Evolutionary conservation across 2,329 filamentous ascomycete species (phyloP).

Genomic region (Biscogniauxia mediterranea): DNA sequence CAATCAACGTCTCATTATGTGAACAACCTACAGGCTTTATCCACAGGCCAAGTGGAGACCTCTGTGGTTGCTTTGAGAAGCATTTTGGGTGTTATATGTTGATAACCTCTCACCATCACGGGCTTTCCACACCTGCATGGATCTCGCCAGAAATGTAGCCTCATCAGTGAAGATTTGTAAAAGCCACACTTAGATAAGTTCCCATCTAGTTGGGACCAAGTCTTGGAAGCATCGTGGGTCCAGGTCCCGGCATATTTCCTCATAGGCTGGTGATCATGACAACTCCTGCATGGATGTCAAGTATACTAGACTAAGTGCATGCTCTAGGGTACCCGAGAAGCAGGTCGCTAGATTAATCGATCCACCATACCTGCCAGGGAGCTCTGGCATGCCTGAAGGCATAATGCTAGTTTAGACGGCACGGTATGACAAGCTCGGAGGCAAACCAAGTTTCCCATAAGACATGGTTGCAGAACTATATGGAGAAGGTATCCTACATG

Average conservation of each 20-base stretch:
- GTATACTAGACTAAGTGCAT: conserved; percentile 6
- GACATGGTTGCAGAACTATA: conserved; percentile 4
- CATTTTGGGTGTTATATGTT: background rate
- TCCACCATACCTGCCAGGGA: background rate
- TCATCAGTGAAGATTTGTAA: conserved; percentile 4
- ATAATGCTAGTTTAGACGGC: background rate
- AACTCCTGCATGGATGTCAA: conserved; percentile 11
- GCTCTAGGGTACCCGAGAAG: conserved; percentile 5
- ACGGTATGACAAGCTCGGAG: background rate
- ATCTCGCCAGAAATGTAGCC: background rate
- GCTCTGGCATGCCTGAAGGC: background rate
- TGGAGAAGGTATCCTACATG: conserved; percentile 3
- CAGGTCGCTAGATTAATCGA: conserved; percentile 3
- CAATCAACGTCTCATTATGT: background rate
- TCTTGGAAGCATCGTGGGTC: conserved; percentile 9
- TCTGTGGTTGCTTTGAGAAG: background rate
- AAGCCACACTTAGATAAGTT: conserved; percentile 7
- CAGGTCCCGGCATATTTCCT: conserved; percentile 2
- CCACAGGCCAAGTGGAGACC: background rate
- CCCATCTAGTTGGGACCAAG: conserved; percentile 16
- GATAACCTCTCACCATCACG: background rate
- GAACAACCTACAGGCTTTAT: background rate
- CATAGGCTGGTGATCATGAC: conserved; percentile 6
- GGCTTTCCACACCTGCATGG: conserved; percentile 7
- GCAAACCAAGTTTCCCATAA: background rate